These are phyloP conservation scores for Royoungia palumana DNA, from an alignment of 768 basidiomycete genomes.

Conservation along the genomic window DNA sequence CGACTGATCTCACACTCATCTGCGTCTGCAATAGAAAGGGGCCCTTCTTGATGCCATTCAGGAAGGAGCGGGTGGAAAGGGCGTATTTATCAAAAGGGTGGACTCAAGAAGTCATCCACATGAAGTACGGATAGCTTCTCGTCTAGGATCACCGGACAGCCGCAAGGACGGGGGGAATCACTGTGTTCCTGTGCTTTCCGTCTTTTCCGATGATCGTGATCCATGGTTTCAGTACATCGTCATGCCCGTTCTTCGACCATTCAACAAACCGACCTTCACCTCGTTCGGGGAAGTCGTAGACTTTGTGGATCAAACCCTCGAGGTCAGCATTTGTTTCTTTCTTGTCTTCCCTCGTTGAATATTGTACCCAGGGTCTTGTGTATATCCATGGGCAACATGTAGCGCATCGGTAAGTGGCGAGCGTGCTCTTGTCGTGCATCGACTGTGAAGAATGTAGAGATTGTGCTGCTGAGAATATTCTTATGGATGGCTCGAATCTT, in stretches of 20 bases:
- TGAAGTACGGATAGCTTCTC: constrained; percentile 3
- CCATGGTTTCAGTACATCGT: constrained; percentile 20
- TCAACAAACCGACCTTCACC: constrained; percentile 22
- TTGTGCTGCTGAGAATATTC: too few species aligned
- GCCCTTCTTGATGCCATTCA: constrained; percentile 11
- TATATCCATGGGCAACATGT: too few species aligned
- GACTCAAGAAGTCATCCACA: neutral
- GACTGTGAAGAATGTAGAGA: too few species aligned
- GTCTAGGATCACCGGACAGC: neutral
- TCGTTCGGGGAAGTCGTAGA: constrained; percentile 27
- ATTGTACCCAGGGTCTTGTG: too few species aligned
- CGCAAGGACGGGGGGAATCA: constrained; percentile 16
- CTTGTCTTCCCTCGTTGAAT: too few species aligned
- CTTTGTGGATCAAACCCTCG: constrained; percentile 27
- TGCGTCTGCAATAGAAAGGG: neutral
- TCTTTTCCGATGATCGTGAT: constrained; percentile 13
- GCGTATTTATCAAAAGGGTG: constrained; percentile 16
- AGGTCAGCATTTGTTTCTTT: constrained; percentile 6
- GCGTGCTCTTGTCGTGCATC: too few species aligned
- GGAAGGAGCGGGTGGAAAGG: neutral
- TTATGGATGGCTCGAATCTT: too few species aligned
- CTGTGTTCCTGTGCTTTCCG: constrained; percentile 19
- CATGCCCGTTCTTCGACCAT: constrained; percentile 27
- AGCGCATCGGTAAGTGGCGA: too few species aligned
- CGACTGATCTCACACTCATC: neutral